These are phyloP conservation scores for Fusarium verrucosum DNA, from an alignment of 2,329 filamentous ascomycete genomes.

Conservation along the genomic window DNA sequence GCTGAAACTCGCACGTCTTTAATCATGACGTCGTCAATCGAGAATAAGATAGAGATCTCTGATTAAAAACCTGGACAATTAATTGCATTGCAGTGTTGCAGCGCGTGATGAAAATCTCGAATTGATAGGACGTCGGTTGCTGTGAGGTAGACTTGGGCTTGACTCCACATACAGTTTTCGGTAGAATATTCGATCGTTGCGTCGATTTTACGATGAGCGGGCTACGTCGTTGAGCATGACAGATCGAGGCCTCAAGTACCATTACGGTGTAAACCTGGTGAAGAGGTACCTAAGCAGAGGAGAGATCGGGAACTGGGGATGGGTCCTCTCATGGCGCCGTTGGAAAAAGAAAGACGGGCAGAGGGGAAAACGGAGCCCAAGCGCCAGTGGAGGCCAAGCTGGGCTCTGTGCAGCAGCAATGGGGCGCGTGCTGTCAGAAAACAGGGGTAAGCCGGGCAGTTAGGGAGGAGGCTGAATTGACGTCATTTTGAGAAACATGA, in stretches of 20 bases:
- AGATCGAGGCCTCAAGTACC: constrained; percentile 22
- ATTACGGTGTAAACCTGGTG: not conserved
- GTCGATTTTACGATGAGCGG: constrained; percentile 31
- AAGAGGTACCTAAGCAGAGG: constrained; percentile 2
- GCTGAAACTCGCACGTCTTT: not conserved
- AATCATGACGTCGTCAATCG: constrained; percentile 24
- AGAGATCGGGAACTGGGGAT: constrained; percentile 2
- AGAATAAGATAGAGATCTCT: not conserved
- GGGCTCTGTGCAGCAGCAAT: constrained; percentile 2
- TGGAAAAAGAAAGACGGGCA: not conserved
- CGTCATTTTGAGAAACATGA: constrained; percentile 21
- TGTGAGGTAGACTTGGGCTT: constrained; percentile 2
- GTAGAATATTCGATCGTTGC: constrained; percentile 26
- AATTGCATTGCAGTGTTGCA: constrained; percentile 18
- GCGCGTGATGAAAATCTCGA: constrained; percentile 19
- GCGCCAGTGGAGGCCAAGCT: not conserved
- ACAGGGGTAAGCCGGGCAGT: constrained; percentile 23
- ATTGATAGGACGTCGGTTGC: not conserved
- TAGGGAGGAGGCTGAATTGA: constrained; percentile 30
- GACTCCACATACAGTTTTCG: constrained; percentile 14
- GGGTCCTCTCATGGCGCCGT: constrained; percentile 25
- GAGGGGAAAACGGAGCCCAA: not conserved
- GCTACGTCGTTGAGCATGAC: constrained; percentile 6
- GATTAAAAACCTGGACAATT: constrained; percentile 22
- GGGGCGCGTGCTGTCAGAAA: constrained; percentile 28